phyloP scores from a whole-genome alignment of 352 stramenopile species.

The Heterotrichella gracilis region DNA sequence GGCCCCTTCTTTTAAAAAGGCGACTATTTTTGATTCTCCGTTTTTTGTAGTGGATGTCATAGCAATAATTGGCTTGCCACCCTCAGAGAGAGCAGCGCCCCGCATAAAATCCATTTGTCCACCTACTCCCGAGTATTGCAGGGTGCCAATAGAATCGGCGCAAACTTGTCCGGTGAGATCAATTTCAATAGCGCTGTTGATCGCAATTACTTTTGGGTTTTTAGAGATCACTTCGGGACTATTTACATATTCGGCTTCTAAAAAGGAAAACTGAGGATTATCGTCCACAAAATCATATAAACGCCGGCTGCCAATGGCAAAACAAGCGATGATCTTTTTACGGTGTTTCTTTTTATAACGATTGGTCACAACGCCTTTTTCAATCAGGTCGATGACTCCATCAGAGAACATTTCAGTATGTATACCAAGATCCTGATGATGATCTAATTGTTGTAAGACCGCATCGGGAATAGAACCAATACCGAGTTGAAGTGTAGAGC shows the following conservation, averaged over 20 bases:
- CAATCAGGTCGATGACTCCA: conserved; percentile 23
- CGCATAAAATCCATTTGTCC: conserved; percentile 26
- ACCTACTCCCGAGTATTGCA: conserved; percentile 25
- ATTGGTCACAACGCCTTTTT: conserved; percentile 23
- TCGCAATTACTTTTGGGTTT: conserved; percentile 24
- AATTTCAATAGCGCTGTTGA: conserved; percentile 24
- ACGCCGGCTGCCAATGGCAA: conserved; percentile 21
- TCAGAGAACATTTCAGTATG: conserved; percentile 27
- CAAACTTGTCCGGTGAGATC: conserved; percentile 25
- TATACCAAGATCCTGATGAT: conserved; percentile 20
- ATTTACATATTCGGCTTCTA: conserved; percentile 21
- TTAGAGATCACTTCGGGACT: conserved; percentile 23
- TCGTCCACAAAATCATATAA: conserved; percentile 26
- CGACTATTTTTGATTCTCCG: conserved; percentile 22
- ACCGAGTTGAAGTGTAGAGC: conserved; percentile 21
- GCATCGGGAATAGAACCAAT: conserved; percentile 26
- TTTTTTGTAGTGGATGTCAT: conserved; percentile 23
- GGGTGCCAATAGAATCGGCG: conserved; percentile 22
- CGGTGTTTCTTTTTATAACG: conserved; percentile 18
- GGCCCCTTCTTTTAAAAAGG: conserved; percentile 20
- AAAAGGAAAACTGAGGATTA: conserved; percentile 21
- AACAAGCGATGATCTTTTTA: conserved; percentile 22
- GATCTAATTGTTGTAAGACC: conserved; percentile 20
- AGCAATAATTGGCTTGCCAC: conserved; percentile 24
- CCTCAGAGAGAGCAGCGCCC: conserved; percentile 19